A percentile compares a stretch with the other conserved stretches of the same genome.
Conservation (phyloP, 2,329 filamentous ascomycete species). For the Echinosphaeria canescens region DNA sequence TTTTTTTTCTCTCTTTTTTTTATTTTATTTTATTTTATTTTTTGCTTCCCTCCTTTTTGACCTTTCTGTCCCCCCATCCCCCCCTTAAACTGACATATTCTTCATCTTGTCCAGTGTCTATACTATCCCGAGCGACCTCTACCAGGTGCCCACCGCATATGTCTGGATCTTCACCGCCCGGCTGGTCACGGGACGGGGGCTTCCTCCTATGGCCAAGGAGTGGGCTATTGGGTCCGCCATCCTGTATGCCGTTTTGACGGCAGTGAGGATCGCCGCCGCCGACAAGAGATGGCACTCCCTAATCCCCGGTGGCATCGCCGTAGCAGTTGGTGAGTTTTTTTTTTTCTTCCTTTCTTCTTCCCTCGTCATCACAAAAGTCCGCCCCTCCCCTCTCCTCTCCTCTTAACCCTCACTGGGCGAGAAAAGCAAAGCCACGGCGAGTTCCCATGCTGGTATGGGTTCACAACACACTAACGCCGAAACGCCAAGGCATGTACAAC, state of each 20-base stretch:
- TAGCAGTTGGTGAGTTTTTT: constrained; percentile 53
- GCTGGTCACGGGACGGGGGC: constrained; percentile 72
- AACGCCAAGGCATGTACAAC: constrained; percentile 68
- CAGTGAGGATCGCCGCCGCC: constrained; percentile 37
- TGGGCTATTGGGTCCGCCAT: constrained; percentile 57
- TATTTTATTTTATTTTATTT: too few species aligned
- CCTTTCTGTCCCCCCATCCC: too few species aligned
- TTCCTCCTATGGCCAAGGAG: constrained; percentile 66
- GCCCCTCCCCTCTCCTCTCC: too few species aligned
- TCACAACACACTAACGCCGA: background rate
- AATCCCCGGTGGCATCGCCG: constrained; percentile 83
- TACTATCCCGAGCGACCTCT: constrained; percentile 66
- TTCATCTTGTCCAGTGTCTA: constrained; percentile 55
- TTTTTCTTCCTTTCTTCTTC: constrained; percentile 5
- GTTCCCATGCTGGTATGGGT: too few species aligned
- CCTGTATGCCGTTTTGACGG: constrained; percentile 52
- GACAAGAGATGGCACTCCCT: constrained; percentile 46
- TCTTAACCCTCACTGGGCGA: too few species aligned
- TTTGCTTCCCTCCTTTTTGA: too few species aligned
- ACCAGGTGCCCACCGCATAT: constrained; percentile 85
- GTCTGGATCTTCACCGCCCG: constrained; percentile 97
- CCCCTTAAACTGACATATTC: too few species aligned
- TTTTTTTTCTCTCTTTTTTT: too few species aligned
- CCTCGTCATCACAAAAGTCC: too few species aligned
- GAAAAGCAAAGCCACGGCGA: background rate